A percentile compares a stretch with the other conserved stretches of the same genome.
Evolutionary conservation across 805 yeast genomes (phyloP).

Genomic region (Kodamaea kaohsiungensis): DNA sequence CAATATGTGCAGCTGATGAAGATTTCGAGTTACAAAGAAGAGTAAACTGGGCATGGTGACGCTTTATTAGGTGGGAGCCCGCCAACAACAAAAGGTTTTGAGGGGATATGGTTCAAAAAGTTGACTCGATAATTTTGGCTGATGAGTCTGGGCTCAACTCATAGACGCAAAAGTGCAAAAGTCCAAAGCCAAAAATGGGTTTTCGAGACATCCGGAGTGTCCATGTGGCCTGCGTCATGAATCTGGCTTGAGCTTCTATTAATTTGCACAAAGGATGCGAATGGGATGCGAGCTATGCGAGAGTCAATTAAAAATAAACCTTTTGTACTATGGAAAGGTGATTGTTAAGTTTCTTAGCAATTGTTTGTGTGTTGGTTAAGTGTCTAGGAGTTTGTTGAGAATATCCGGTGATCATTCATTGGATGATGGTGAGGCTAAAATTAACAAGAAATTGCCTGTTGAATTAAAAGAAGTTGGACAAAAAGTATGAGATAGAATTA

Average conservation of each 20-base stretch:
- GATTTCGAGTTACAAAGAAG: neutral
- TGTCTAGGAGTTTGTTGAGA: too few species aligned
- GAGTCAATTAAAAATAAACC: too few species aligned
- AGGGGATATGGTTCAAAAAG: neutral
- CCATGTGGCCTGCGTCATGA: neutral
- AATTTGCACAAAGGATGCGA: too few species aligned
- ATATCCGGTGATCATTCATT: too few species aligned
- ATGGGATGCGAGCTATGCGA: too few species aligned
- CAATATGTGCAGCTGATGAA: neutral
- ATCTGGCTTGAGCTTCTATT: neutral
- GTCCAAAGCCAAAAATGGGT: neutral
- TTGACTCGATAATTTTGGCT: neutral
- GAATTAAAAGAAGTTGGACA: too few species aligned
- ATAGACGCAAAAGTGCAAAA: neutral
- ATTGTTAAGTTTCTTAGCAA: too few species aligned
- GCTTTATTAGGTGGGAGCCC: neutral
- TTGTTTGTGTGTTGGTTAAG: too few species aligned
- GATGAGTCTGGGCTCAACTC: neutral
- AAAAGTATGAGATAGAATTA: too few species aligned
- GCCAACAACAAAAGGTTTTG: neutral
- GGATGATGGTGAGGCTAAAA: too few species aligned
- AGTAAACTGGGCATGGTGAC: slow-evolving; percentile 1
- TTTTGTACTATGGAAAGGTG: too few species aligned
- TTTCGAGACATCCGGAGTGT: neutral
- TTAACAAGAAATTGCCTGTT: too few species aligned